Conservation (phyloP, 768 basidiomycete genomes). For the Suillus tomentosus region DNA sequence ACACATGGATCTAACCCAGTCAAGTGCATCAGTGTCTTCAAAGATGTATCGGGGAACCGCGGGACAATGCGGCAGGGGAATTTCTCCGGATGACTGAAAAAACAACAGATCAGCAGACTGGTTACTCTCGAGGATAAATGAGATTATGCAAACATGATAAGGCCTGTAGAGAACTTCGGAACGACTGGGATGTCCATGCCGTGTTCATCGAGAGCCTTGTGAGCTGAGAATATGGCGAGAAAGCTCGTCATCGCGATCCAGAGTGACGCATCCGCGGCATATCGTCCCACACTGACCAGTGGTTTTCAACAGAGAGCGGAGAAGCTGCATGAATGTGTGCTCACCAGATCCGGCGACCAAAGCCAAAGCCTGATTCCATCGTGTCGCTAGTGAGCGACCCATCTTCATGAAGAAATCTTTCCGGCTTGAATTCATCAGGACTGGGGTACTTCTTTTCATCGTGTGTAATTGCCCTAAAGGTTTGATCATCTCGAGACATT, state of each 20-base stretch:
- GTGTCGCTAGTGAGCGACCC: too few relatives aligned
- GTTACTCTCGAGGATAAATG: not conserved
- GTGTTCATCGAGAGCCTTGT: not conserved
- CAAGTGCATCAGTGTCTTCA: not conserved
- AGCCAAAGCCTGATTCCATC: too few relatives aligned
- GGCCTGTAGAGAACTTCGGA: not conserved
- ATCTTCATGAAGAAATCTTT: too few relatives aligned
- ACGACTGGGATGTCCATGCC: not conserved
- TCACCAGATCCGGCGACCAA: too few relatives aligned
- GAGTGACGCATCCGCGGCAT: not conserved
- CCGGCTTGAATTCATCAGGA: too few relatives aligned
- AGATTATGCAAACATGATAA: not conserved
- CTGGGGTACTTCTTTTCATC: too few relatives aligned
- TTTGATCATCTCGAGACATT: too few relatives aligned
- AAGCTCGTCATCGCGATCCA: not conserved
- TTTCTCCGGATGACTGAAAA: not conserved
- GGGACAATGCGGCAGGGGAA: slow-evolving; percentile 1
- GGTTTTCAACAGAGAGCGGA: not conserved
- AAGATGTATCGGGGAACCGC: not conserved
- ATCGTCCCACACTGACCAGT: not conserved
- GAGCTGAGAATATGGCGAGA: not conserved
- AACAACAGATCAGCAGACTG: not conserved
- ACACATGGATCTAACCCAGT: not conserved
- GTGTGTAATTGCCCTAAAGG: too few relatives aligned
- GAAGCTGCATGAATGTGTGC: too few relatives aligned